Base-by-base conservation (phyloP, 805 yeast species). In the Danielia oregonensis region DNA sequence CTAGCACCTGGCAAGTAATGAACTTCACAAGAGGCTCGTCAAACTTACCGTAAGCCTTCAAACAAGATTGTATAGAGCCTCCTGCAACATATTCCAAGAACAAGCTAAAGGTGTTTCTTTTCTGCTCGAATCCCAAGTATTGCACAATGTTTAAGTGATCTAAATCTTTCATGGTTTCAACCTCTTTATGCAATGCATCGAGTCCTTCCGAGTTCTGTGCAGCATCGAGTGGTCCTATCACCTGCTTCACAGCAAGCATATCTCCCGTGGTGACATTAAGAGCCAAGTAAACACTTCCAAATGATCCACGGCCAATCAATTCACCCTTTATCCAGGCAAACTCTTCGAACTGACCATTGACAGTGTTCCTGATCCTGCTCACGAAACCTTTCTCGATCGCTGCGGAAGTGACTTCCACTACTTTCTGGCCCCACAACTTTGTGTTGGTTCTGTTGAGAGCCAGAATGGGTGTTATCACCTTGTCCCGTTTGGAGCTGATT, bases 261-360 rank as follows among this genome's bases (percentile, higher is more conserved):
- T 93, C 99, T 35, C 97, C 97, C 0, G 96, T 87, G 1, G 97
- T 93, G 12, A 88, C 89, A 58, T 93, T 93, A 52, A 93, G 70
- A 1, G 96, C 97, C 36, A 93, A 68, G 53, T 74, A 91, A 1
- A 93, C 99, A 24, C 86, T 81, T 7, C 98, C 99, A 67, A 89
- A 93, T 1, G 97, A 89, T 0, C 99, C 99, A 39, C 86, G 78
- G 0, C 99, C 99, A 38, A 93, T 87, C 43, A 93, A 68, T 52
- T 89, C 97, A 70, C 99, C 99, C 54, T 87, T 87, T 32, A 94
- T 83, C 99, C 99, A 93, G 0, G 94, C 94, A 64, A 88, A 91
- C 59, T 89, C 95, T 50, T 79, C 84, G 53, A 76, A 74, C 32
- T 78, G 76, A 10, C 89, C 93, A 30, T 59, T 56, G 35, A 72